A percentile compares a stretch with the other conserved stretches of the same genome.
These are phyloP conservation scores for Suhomyces chickasaworum DNA, from an alignment of 1,139 yeast species.

Conservation along the genomic window DNA sequence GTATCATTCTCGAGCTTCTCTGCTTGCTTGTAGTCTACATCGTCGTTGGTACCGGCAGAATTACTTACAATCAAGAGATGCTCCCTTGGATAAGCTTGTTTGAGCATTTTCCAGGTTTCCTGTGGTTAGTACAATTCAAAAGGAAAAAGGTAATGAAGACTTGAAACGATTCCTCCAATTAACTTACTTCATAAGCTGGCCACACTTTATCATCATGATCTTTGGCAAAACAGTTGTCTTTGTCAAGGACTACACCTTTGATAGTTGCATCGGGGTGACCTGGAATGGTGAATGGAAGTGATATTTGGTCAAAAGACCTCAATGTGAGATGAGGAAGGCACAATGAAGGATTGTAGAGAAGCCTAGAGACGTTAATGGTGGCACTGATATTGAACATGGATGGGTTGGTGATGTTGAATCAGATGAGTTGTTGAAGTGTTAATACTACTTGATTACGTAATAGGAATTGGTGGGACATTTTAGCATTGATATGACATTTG, in stretches of 20 bases:
- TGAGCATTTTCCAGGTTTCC: slow-evolving; percentile 60
- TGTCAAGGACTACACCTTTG: slow-evolving; percentile 84
- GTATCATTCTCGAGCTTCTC: slow-evolving; percentile 60
- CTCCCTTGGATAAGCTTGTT: slow-evolving; percentile 61
- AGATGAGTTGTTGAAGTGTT: too few species aligned
- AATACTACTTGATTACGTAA: too few species aligned
- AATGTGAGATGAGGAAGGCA: slow-evolving; percentile 70
- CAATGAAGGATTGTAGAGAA: slow-evolving; percentile 63
- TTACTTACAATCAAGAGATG: slow-evolving; percentile 80
- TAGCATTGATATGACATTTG: too few species aligned
- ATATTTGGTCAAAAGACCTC: slow-evolving; percentile 64
- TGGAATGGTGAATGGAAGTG: slow-evolving; percentile 12
- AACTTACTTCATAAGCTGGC: slow-evolving; percentile 59
- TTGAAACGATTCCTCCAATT: background rate
- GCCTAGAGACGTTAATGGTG: slow-evolving; percentile 63
- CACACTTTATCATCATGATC: slow-evolving; percentile 81
- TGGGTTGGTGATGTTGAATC: background rate
- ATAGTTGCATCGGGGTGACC: slow-evolving; percentile 32
- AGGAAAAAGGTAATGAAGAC: background rate
- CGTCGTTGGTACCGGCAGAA: slow-evolving; percentile 90
- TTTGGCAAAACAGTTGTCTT: slow-evolving; percentile 91
- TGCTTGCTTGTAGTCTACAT: slow-evolving; percentile 64
- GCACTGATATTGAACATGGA: slow-evolving; percentile 66
- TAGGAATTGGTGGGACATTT: too few species aligned
- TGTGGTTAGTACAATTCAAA: slow-evolving; percentile 13